These are phyloP conservation scores for Penicillium sp. DNA, from an alignment of 2,329 filamentous ascomycete species.

Conservation along the genomic window DNA sequence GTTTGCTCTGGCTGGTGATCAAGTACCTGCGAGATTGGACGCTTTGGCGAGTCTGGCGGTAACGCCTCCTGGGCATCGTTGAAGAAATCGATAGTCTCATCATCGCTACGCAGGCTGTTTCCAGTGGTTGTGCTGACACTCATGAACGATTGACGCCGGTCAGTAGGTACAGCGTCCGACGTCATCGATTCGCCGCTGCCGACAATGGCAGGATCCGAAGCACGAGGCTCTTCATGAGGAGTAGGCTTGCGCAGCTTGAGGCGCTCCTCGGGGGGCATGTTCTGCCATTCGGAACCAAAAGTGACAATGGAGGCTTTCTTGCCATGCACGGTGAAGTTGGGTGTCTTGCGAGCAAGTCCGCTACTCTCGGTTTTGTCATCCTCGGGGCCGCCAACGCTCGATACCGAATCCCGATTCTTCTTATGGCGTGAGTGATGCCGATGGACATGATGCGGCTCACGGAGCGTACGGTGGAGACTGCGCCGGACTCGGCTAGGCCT, in stretches of 20 bases:
- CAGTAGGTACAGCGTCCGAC: conserved; percentile 37
- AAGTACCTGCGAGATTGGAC: conserved; percentile 2
- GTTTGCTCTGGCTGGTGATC: not conserved
- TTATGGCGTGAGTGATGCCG: conserved; percentile 69
- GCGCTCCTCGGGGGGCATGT: conserved; percentile 72
- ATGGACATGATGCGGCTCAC: conserved; percentile 70
- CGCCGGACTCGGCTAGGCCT: conserved; percentile 71
- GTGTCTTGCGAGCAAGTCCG: conserved; percentile 74
- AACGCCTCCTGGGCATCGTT: conserved; percentile 27
- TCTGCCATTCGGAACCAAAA: conserved; percentile 90
- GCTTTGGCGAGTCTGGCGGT: conserved; percentile 11
- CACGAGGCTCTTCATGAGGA: conserved; percentile 41
- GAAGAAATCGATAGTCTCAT: conserved; percentile 26
- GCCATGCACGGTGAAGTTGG: conserved; percentile 93
- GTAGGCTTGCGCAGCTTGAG: conserved; percentile 62
- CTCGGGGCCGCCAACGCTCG: conserved; percentile 58
- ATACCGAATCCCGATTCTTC: conserved; percentile 73
- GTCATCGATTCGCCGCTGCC: conserved; percentile 32
- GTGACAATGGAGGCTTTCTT: conserved; percentile 98
- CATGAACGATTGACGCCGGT: conserved; percentile 62
- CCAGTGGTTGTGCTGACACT: conserved; percentile 69
- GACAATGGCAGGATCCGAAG: conserved; percentile 35
- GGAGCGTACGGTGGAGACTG: conserved; percentile 84
- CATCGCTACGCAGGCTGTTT: conserved; percentile 48
- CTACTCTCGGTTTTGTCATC: conserved; percentile 60